phyloP scores from a whole-genome alignment of 2,329 filamentous ascomycete species.

The Sordariomycetes sp. region DNA sequence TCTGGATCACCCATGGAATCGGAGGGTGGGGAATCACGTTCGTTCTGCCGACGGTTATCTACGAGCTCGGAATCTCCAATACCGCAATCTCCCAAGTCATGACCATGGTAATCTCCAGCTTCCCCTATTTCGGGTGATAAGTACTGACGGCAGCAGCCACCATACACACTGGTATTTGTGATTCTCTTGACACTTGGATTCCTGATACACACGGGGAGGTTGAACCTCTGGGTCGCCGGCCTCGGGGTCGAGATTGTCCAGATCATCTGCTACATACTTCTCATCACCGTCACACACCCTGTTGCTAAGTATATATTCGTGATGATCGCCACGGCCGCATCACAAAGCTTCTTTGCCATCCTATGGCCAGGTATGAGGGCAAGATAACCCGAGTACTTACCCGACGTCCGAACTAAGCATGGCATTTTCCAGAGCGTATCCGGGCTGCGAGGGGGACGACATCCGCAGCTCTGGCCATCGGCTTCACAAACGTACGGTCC shows the following conservation, averaged over 20 bases:
- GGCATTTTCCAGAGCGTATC: constrained; percentile 16
- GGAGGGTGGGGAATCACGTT: constrained; percentile 15
- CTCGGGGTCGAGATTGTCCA: constrained; percentile 16
- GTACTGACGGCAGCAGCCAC: constrained; percentile 5
- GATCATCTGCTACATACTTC: constrained; percentile 22
- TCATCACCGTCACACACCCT: constrained; percentile 19
- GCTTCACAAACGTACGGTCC: constrained; percentile 17
- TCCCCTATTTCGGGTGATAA: neutral
- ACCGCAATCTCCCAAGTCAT: constrained; percentile 14
- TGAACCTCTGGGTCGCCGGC: constrained; percentile 13
- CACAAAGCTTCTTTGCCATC: constrained; percentile 22
- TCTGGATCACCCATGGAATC: constrained; percentile 15
- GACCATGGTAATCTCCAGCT: constrained; percentile 11
- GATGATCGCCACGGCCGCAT: constrained; percentile 22
- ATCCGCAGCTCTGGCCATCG: constrained; percentile 21
- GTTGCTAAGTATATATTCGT: constrained; percentile 23
- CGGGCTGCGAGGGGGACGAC: constrained; percentile 22
- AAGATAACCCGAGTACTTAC: neutral
- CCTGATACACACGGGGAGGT: constrained; percentile 9
- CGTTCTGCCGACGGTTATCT: constrained; percentile 14
- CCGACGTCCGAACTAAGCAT: neutral
- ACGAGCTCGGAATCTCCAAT: constrained; percentile 14
- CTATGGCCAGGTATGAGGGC: constrained; percentile 18
- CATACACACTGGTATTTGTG: constrained; percentile 12
- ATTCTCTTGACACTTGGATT: constrained; percentile 12